Base-by-base conservation (phyloP, 202 grass and related monocot species). In the Setaria viridis region DNA sequence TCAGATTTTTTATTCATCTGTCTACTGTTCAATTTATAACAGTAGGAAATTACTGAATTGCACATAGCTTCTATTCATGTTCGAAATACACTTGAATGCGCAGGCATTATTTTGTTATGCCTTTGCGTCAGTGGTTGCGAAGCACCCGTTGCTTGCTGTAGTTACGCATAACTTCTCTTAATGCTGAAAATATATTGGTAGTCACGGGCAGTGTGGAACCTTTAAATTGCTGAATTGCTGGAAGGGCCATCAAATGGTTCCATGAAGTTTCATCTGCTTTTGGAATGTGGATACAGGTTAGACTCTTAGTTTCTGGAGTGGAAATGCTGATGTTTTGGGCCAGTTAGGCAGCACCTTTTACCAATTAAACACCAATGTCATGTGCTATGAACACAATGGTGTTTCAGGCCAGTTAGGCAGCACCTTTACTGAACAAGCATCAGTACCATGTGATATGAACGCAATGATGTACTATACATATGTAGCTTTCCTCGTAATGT, bases 171-270 rank as follows among this genome's bases (percentile, higher is more conserved):
- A 35, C 53, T 67, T 60, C 10, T 19, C 4, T 49, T 67, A 42
- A 8, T 54, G 16, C 13, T 65, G 25, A 78, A 74, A 58, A 48
- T 79, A 35, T n/a, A 45, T 45, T 56, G 37, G 12, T 19, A 74
- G 20, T 34, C 6, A 58, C 58, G 9, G 35, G 9, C 4, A 32
- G 4, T 34, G 50, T 41, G 58, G 19, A 66, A 65, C 69, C 45
- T 45, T 32, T 58, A 58, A 67, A 79, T 45, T 46, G 17, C 48
- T 77, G 25, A 79, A 62, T 78, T 17, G 17, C 59, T 47, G 62
- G n/a, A 60, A 80, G 58, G 66, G 2, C 16, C 54, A 48, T 53
- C 7, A 59, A 74, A 64, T 78, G 74, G 19, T 72, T 79, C 70
- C 5, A 1, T 73, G 49, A 29, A 53, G 46, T 37, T 62, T 62